Percentiles rank a stretch among this genome's conserved stretches.
phyloP scores from a whole-genome alignment of 768 basidiomycete genomes.

The Boletus pseudo-olivaceus region DNA sequence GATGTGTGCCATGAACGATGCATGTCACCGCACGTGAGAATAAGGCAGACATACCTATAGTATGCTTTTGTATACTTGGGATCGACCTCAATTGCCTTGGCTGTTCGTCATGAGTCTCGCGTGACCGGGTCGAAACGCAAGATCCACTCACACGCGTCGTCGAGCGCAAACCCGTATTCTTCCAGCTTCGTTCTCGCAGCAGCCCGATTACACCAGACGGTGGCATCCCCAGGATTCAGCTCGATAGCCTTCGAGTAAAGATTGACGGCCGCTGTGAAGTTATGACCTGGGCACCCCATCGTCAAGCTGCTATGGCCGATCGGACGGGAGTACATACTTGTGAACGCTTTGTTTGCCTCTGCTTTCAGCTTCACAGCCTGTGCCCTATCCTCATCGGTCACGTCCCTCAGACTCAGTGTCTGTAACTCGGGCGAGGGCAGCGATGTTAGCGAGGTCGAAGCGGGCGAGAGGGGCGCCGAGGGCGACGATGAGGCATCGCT shows the following conservation, averaged over 20 bases:
- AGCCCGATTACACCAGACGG: conserved; percentile 93
- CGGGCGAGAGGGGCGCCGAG: conserved; percentile 40
- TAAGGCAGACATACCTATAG: conserved; percentile 54
- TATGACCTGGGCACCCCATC: conserved; percentile 47
- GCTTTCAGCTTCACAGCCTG: conserved; percentile 73
- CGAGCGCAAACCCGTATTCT: conserved; percentile 88
- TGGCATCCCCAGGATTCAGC: conserved; percentile 83
- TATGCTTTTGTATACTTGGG: conserved; percentile 88
- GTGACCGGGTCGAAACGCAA: conserved; percentile 4
- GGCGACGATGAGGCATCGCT: conserved; percentile 22
- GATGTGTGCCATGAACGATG: conserved; percentile 1
- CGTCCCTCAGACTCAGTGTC: conserved; percentile 48
- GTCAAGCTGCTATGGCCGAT: neutral
- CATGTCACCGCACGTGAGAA: neutral
- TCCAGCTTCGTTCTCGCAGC: conserved; percentile 91
- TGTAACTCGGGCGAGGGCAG: conserved; percentile 58
- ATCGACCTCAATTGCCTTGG: conserved; percentile 83
- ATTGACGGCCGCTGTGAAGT: conserved; percentile 71
- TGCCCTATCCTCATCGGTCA: conserved; percentile 68
- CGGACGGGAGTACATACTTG: conserved; percentile 37
- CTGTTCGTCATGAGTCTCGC: conserved; percentile 37
- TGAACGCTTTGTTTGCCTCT: conserved; percentile 87
- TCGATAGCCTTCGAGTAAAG: conserved; percentile 85
- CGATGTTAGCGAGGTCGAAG: conserved; percentile 53
- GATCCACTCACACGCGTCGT: conserved; percentile 70